phyloP scores from a whole-genome alignment of 176 grass and related monocot species.

The Hsuehochloa calcarea region DNA sequence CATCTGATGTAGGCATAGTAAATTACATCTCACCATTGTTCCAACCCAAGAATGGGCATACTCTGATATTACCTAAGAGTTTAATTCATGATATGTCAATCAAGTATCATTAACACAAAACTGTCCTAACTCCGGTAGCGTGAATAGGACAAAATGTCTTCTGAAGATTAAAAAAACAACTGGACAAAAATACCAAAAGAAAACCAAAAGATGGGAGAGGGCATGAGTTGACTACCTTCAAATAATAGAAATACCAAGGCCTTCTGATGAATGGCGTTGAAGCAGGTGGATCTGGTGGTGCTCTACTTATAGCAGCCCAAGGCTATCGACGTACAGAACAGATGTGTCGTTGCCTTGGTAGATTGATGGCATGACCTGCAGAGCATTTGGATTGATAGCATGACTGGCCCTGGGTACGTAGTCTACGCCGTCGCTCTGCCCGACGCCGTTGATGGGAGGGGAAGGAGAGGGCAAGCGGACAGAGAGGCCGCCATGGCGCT shows the following conservation, averaged over 20 bases:
- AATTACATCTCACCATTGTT: slow-evolving; percentile 4
- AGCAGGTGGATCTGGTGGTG: background rate
- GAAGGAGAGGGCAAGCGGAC: no score
- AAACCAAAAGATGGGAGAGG: background rate
- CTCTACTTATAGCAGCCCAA: slow-evolving; percentile 41
- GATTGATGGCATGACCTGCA: slow-evolving; percentile 21
- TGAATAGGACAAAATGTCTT: background rate
- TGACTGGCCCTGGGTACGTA: no score
- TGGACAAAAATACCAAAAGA: background rate
- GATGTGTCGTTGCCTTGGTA: slow-evolving; percentile 4
- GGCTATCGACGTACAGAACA: background rate
- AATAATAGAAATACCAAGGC: slow-evolving; percentile 20
- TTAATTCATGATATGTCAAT: background rate
- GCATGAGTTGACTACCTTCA: slow-evolving; percentile 12
- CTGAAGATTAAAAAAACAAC: background rate
- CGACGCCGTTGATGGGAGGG: no score
- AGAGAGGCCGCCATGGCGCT: no score
- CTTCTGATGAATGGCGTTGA: slow-evolving; percentile 34
- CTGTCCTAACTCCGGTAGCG: background rate
- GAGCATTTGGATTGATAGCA: background rate
- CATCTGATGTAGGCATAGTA: background rate
- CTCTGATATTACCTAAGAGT: slow-evolving; percentile 15
- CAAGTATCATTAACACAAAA: background rate
- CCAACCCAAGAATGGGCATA: background rate
- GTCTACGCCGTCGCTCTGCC: no score